Evolutionary conservation across 2,329 filamentous ascomycete genomes (phyloP).

Genomic region (Parasarocladium wereldwijsianum): DNA sequence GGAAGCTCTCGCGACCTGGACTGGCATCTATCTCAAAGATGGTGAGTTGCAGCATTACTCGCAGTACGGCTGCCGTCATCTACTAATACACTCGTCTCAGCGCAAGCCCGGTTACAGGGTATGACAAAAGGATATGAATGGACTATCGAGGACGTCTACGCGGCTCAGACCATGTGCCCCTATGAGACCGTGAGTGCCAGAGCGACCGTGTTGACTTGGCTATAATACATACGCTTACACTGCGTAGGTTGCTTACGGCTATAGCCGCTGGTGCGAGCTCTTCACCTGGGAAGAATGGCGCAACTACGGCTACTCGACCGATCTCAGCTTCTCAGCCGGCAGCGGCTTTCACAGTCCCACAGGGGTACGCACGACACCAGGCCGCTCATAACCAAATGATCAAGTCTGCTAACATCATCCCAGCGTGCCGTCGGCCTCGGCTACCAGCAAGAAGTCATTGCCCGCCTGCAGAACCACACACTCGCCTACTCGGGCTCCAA

Average conservation of each 20-base stretch:
- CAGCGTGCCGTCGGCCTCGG: constrained; percentile 57
- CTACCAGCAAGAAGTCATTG: constrained; percentile 58
- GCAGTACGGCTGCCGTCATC: neutral
- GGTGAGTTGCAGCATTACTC: constrained; percentile 16
- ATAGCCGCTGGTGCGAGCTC: constrained; percentile 57
- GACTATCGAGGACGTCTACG: constrained; percentile 48
- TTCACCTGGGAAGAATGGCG: constrained; percentile 66
- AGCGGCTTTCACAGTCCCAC: constrained; percentile 49
- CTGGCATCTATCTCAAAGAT: constrained; percentile 47
- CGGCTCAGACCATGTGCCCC: constrained; percentile 57
- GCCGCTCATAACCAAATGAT: neutral
- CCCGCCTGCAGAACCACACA: constrained; percentile 53
- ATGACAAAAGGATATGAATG: constrained; percentile 46
- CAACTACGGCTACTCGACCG: constrained; percentile 56
- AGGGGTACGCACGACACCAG: constrained; percentile 26
- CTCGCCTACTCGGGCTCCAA: constrained; percentile 42
- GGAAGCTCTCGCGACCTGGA: constrained; percentile 44
- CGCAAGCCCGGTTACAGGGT: constrained; percentile 42
- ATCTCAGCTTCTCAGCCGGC: constrained; percentile 48
- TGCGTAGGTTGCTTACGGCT: constrained; percentile 63
- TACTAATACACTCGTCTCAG: constrained; percentile 17
- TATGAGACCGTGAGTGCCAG: constrained; percentile 74
- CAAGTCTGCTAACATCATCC: neutral
- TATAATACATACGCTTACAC: no score
- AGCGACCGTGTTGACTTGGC: no score